A percentile compares a stretch with the other conserved stretches of the same genome.
These are phyloP conservation scores for Caryocar brasiliense DNA, from an alignment of 441 rosid species.

Conservation along the genomic window DNA sequence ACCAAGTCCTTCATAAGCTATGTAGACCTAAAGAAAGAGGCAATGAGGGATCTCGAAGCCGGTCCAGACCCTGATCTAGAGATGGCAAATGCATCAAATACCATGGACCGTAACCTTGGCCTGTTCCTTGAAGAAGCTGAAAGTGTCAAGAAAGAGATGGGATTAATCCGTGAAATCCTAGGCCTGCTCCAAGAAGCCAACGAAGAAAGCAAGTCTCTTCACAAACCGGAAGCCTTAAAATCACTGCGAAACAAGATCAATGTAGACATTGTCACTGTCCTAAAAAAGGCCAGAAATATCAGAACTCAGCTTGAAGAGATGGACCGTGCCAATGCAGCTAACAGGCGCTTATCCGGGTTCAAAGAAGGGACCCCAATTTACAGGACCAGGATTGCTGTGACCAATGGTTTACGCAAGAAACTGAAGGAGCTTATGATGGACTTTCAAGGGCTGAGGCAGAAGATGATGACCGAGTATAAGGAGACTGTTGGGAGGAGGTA, in stretches of 20 bases:
- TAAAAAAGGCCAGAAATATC: conserved; percentile 54
- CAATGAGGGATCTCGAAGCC: conserved; percentile 84
- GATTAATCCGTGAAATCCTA: conserved; percentile 50
- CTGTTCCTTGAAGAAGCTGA: conserved; percentile 86
- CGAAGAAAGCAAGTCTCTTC: conserved; percentile 70
- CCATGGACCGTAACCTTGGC: conserved; percentile 58
- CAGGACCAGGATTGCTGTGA: conserved; percentile 68
- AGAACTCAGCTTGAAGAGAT: conserved; percentile 71
- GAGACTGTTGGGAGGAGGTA: conserved; percentile 88
- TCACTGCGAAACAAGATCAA: conserved; percentile 59
- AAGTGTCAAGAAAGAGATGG: conserved; percentile 77
- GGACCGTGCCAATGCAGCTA: conserved; percentile 76
- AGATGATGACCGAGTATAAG: conserved; percentile 79
- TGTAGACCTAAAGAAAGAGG: conserved; percentile 85
- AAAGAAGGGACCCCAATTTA: conserved; percentile 77
- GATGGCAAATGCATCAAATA: conserved; percentile 40
- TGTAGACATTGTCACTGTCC: conserved; percentile 53
- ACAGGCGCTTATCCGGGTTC: conserved; percentile 67
- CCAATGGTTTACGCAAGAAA: conserved; percentile 73
- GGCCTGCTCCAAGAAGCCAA: conserved; percentile 49
- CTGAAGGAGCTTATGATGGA: conserved; percentile 90
- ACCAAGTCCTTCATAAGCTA: conserved; percentile 88
- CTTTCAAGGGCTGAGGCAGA: conserved; percentile 77
- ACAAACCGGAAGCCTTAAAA: conserved; percentile 64
- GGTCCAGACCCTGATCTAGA: conserved; percentile 59